Conservation (phyloP, 164 flowering plant genomes). For the Annona squamosa region DNA sequence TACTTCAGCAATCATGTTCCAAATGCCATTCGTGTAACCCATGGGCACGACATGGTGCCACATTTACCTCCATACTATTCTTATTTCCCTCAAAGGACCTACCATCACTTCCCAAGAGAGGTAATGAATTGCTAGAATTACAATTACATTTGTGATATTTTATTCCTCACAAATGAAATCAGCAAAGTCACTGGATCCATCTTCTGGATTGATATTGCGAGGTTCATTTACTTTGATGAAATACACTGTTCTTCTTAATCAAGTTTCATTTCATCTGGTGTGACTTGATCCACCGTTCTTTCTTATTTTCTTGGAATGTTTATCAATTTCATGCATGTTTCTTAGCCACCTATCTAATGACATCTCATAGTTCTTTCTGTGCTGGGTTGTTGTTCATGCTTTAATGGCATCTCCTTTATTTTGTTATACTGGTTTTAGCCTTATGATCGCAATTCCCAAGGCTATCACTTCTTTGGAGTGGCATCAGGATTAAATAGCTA, state of each 20-base stretch:
- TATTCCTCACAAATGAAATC: background rate
- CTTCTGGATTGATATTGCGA: background rate
- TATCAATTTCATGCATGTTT: background rate
- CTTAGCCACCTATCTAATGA: too few relatives aligned
- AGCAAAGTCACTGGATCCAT: background rate
- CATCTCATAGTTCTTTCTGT: too few relatives aligned
- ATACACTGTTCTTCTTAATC: too few relatives aligned
- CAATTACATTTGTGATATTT: too few relatives aligned
- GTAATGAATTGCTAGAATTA: constrained; percentile 27
- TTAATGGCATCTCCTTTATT: too few relatives aligned
- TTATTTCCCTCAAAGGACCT: constrained; percentile 73
- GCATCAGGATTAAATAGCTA: too few relatives aligned
- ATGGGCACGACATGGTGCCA: constrained; percentile 89
- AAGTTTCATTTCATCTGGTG: too few relatives aligned
- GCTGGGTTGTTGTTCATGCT: too few relatives aligned
- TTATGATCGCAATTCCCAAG: too few relatives aligned
- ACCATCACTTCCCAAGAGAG: constrained; percentile 97
- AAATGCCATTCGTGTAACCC: constrained; percentile 62
- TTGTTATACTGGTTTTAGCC: too few relatives aligned
- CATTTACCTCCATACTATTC: constrained; percentile 91
- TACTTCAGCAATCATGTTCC: constrained; percentile 67
- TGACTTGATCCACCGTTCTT: too few relatives aligned
- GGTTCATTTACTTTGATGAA: background rate
- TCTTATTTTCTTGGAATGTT: background rate
- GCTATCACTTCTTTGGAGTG: too few relatives aligned